A percentile compares a stretch with the other conserved stretches of the same genome.
These are phyloP conservation scores for Sugiyamaella castrensis DNA, from an alignment of 1,139 yeast species.

Conservation along the genomic window DNA sequence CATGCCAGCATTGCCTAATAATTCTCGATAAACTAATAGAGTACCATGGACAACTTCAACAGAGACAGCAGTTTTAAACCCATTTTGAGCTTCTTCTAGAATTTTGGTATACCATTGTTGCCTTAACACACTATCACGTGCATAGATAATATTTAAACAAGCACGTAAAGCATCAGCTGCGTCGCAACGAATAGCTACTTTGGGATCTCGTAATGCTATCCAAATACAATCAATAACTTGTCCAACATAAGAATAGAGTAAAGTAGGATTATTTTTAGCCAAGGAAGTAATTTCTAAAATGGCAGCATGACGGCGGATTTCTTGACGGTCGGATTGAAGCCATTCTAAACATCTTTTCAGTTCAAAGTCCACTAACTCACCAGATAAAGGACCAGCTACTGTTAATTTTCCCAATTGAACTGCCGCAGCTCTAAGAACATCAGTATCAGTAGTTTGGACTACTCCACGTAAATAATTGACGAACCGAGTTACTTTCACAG, in stretches of 20 bases:
- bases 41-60: constrained; percentile 80
- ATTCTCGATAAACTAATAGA: constrained; percentile 74
- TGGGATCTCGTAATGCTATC: constrained; percentile 81
- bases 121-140: constrained; percentile 70
- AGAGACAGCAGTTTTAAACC: constrained; percentile 48
- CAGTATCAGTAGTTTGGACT: constrained; percentile 76
- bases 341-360: constrained; percentile 88
- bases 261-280: constrained; percentile 84
- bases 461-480: constrained; percentile 82
- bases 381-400: constrained; percentile 79
- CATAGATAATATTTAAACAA: constrained; percentile 74
- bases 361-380: constrained; percentile 90
- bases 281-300: constrained; percentile 77
- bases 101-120: constrained; percentile 72
- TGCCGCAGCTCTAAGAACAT: constrained; percentile 84
- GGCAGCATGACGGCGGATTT: constrained; percentile 85
- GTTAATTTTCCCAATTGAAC: constrained; percentile 84
- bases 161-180: constrained; percentile 79
- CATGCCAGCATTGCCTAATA: constrained; percentile 62
- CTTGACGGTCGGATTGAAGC: constrained; percentile 81
- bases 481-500: constrained; percentile 84
- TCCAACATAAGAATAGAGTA: constrained; percentile 72
- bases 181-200: constrained; percentile 70
- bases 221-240: constrained; percentile 80
- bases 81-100: constrained; percentile 58